Conservation (phyloP, 2,329 filamentous ascomycete genomes). For the Talaromyces sp. region DNA sequence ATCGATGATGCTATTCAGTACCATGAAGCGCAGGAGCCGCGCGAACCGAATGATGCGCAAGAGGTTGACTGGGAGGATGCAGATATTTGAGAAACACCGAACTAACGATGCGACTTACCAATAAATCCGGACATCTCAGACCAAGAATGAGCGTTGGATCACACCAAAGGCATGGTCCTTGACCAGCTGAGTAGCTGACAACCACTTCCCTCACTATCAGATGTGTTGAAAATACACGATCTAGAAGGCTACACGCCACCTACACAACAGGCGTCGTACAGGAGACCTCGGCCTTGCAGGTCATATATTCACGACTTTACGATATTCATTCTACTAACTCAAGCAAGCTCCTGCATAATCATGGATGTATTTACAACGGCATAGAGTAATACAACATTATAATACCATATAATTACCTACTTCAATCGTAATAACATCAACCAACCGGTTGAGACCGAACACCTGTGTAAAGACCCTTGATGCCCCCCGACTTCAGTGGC, state of each 20-base stretch:
- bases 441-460: background rate
- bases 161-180: too few relatives aligned
- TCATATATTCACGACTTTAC: background rate
- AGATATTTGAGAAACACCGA: conserved; percentile 22
- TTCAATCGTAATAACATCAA: background rate
- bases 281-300: background rate
- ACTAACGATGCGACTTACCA: too few relatives aligned
- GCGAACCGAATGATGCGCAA: conserved; percentile 66
- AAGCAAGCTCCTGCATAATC: background rate
- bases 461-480: background rate
- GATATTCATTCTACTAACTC: background rate
- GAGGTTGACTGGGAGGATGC: conserved; percentile 48
- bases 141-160: too few relatives aligned
- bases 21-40: conserved; percentile 87
- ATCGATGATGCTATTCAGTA: conserved; percentile 93
- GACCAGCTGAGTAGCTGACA: too few relatives aligned
- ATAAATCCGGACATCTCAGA: too few relatives aligned
- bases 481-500: background rate
- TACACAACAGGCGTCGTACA: background rate
- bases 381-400: background rate
- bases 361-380: background rate
- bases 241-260: too few relatives aligned
- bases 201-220: too few relatives aligned
- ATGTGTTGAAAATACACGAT: background rate
- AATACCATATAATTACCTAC: background rate